These are phyloP conservation scores for Schoenoplectus tabernaemontani DNA, from an alignment of 202 grass and related monocot species.

Conservation along the genomic window DNA sequence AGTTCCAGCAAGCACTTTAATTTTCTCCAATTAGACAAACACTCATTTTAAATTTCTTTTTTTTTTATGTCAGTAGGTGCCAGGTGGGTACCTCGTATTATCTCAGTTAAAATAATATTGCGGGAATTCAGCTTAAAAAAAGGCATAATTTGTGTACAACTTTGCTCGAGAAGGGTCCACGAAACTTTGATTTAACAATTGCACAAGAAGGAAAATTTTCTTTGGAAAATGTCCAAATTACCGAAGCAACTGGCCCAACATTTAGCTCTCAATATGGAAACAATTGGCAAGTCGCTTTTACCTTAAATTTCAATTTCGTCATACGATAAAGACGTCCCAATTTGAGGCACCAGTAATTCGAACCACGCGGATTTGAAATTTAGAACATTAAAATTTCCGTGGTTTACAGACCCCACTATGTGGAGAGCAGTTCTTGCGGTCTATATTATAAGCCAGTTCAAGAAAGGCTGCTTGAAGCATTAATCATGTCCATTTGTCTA, in stretches of 20 bases:
- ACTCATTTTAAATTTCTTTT: too few species aligned
- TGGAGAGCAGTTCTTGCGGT: neutral
- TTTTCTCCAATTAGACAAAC: neutral
- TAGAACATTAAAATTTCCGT: neutral
- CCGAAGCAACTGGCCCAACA: neutral
- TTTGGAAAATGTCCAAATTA: neutral
- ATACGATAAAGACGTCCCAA: neutral
- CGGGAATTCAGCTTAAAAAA: too few species aligned
- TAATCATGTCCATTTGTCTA: neutral
- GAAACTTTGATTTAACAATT: too few species aligned
- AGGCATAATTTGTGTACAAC: too few species aligned
- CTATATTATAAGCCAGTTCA: neutral
- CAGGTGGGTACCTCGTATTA: neutral
- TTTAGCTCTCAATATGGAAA: neutral
- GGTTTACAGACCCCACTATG: too few species aligned
- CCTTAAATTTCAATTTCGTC: neutral
- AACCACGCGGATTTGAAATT: slow-evolving; percentile 15
- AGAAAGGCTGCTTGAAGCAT: neutral
- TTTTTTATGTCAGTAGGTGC: too few species aligned
- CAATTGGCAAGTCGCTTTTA: neutral
- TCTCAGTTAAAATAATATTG: too few species aligned
- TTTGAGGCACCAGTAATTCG: neutral
- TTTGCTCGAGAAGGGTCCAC: too few species aligned
- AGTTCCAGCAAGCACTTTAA: neutral
- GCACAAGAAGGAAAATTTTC: neutral